These are phyloP conservation scores for Podila epigama DNA, from an alignment of 192 early-diverging fungal species.

Conservation along the genomic window DNA sequence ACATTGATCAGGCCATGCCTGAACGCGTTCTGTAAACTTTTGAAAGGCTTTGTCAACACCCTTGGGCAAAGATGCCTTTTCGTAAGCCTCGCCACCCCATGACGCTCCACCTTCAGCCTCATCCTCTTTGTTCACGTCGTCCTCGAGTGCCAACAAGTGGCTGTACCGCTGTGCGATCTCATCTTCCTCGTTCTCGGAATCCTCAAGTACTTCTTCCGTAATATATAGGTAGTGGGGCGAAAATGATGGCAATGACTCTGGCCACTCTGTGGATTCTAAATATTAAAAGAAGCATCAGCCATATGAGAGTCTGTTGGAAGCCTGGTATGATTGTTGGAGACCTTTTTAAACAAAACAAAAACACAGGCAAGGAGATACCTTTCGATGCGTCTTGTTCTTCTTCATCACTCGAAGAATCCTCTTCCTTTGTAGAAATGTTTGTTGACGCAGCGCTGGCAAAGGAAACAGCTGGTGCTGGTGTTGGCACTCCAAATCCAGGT, in stretches of 20 bases:
- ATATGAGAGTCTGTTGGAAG: no score
- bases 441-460: slow-evolving; percentile 23
- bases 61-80: slow-evolving; percentile 72
- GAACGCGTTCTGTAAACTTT: slow-evolving; percentile 75
- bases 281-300: not conserved
- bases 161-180: slow-evolving; percentile 49
- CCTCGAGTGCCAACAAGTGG: slow-evolving; percentile 53
- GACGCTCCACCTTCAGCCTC: slow-evolving; percentile 35
- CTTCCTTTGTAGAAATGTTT: slow-evolving; percentile 14
- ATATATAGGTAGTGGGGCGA: slow-evolving; percentile 62
- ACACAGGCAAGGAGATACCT: not conserved
- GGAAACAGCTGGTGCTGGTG: slow-evolving; percentile 7
- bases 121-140: slow-evolving; percentile 40
- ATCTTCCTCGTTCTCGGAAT: slow-evolving; percentile 39
- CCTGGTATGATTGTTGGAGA: no score
- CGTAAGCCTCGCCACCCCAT: slow-evolving; percentile 88
- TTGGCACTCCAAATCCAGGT: slow-evolving; percentile 17
- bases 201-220: slow-evolving; percentile 59
- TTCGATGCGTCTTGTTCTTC: slow-evolving; percentile 14
- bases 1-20: slow-evolving; percentile 83
- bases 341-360: not conserved
- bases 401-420: slow-evolving; percentile 24
- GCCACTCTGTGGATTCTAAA: slow-evolving; percentile 40
- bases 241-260: slow-evolving; percentile 39
- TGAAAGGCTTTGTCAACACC: slow-evolving; percentile 84